Percentiles rank a stretch among this genome's conserved stretches.
Conservation (phyloP, 805 yeast species). For the Candida bentonensis region DNA sequence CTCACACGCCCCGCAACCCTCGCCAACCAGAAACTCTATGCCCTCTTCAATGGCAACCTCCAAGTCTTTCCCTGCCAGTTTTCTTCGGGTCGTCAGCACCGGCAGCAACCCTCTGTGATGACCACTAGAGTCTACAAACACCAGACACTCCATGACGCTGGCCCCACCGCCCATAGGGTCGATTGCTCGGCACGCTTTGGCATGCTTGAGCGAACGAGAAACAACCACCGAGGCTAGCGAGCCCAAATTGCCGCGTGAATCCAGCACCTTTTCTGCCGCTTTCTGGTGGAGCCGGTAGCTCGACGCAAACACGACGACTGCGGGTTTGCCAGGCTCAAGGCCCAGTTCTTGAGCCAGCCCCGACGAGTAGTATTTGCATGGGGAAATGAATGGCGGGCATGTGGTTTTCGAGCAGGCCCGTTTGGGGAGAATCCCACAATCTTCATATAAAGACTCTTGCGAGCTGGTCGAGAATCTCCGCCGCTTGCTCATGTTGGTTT, state of each 20-base stretch:
- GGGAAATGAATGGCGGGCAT: neutral
- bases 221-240: neutral
- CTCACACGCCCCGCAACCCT: constrained; percentile 5
- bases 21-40: neutral
- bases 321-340: constrained; percentile 7
- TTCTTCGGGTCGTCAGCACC: constrained; percentile 7
- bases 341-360: constrained; percentile 6
- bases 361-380: neutral
- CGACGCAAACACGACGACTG: constrained; percentile 7
- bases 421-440: too few relatives aligned
- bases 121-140: constrained; percentile 15
- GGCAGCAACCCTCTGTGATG: constrained; percentile 12
- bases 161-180: constrained; percentile 22
- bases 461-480: neutral
- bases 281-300: constrained; percentile 7
- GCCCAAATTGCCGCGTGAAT: constrained; percentile 6
- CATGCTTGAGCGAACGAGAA: constrained; percentile 14
- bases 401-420: too few relatives aligned
- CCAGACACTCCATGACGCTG: constrained; percentile 16
- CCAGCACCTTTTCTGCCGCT: constrained; percentile 5
- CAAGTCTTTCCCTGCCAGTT: neutral
- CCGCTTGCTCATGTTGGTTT: too few relatives aligned
- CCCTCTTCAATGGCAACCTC: neutral
- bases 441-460: neutral
- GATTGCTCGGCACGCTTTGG: constrained; percentile 16